These are phyloP conservation scores for Phlyctochytrium planicorne DNA, from an alignment of 192 early-diverging fungal species.

Conservation along the genomic window DNA sequence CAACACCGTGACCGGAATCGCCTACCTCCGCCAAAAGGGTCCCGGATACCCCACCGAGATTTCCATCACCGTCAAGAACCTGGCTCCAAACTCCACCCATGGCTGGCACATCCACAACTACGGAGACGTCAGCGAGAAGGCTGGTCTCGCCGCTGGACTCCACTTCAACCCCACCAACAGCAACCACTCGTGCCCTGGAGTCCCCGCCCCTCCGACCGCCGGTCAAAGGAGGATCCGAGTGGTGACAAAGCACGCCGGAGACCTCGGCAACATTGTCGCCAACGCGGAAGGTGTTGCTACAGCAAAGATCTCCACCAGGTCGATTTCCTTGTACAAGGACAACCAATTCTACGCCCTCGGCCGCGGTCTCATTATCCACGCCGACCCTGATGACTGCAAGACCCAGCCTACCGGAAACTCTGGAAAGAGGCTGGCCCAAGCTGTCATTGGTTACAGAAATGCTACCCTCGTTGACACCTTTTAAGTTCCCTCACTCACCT, in stretches of 20 bases:
- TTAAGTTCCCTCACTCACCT: no score
- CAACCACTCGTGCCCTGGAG: slow-evolving; percentile 21
- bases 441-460: slow-evolving; percentile 22
- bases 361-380: slow-evolving; percentile 31
- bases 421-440: slow-evolving; percentile 27
- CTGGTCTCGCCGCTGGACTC: slow-evolving; percentile 10
- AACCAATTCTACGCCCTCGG: slow-evolving; percentile 13
- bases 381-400: slow-evolving; percentile 28
- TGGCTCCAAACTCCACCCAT: slow-evolving; percentile 15
- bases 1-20: neutral
- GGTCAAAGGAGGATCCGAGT: neutral
- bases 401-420: slow-evolving; percentile 35
- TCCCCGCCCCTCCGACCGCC: neutral
- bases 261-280: slow-evolving; percentile 32
- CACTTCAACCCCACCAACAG: slow-evolving; percentile 37
- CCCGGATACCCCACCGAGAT: neutral
- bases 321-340: slow-evolving; percentile 6
- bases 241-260: slow-evolving; percentile 19
- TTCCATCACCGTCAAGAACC: slow-evolving; percentile 3
- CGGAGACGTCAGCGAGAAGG: slow-evolving; percentile 20
- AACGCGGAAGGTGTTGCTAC: slow-evolving; percentile 17
- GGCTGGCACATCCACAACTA: slow-evolving; percentile 31
- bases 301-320: neutral
- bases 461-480: neutral
- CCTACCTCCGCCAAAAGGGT: neutral